Conservation (phyloP, 306 rosid genomes). For the Lathyrus aphaca region DNA sequence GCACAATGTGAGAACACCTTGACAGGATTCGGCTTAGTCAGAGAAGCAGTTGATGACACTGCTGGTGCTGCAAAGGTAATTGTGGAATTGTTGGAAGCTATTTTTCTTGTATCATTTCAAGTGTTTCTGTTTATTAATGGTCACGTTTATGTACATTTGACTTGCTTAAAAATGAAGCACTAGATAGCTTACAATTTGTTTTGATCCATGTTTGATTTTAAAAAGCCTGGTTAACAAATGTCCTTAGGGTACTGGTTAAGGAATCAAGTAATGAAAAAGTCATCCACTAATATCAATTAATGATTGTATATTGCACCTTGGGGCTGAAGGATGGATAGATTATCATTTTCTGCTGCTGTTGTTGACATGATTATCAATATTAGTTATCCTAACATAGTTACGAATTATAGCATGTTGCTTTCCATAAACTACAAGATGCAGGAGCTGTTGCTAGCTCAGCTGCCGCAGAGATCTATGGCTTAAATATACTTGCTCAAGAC, state of each 20-base stretch:
- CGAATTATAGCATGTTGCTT: slow-evolving; percentile 71
- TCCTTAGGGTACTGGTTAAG: background rate
- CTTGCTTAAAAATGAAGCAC: slow-evolving; percentile 7
- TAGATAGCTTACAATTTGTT: slow-evolving; percentile 2
- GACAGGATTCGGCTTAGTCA: slow-evolving; percentile 74
- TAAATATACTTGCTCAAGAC: slow-evolving; percentile 78
- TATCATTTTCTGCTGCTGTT: slow-evolving; percentile 20
- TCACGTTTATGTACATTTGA: background rate
- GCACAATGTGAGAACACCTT: slow-evolving; percentile 96
- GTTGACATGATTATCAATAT: slow-evolving; percentile 40
- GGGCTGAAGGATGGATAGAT: slow-evolving; percentile 5
- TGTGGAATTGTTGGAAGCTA: slow-evolving; percentile 38
- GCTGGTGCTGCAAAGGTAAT: slow-evolving; percentile 97
- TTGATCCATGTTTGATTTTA: background rate
- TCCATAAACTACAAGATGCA: slow-evolving; percentile 65
- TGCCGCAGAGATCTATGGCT: slow-evolving; percentile 82
- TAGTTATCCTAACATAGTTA: slow-evolving; percentile 39
- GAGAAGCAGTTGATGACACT: slow-evolving; percentile 92
- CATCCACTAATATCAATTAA: no score
- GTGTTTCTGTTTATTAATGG: slow-evolving; percentile 29
- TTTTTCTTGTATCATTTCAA: slow-evolving; percentile 27
- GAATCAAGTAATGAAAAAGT: no score
- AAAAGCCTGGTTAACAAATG: background rate
- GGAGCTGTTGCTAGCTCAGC: slow-evolving; percentile 96
- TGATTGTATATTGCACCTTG: slow-evolving; percentile 28